Conservation (phyloP, 78 protist species). For the Dictyostelium intermedium region DNA sequence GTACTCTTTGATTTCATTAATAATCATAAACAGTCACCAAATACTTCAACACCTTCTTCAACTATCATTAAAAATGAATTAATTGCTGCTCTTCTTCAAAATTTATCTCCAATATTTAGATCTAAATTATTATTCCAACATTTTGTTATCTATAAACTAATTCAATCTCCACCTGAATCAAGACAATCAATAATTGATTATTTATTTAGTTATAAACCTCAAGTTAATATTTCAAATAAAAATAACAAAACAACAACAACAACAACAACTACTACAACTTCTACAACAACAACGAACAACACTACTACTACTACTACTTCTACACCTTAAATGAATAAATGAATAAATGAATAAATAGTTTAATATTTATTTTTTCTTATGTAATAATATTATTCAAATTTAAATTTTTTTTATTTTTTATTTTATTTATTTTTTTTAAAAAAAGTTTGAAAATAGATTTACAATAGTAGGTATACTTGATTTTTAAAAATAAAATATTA, state of each 20-base stretch:
- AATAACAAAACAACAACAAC: not conserved
- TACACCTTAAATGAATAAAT: too few relatives aligned
- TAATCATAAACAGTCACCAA: not conserved
- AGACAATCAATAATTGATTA: conserved; percentile 10
- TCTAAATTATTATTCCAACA: conserved; percentile 46
- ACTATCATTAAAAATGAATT: conserved; percentile 1
- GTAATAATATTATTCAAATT: not conserved
- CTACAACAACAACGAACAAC: conserved; percentile 24
- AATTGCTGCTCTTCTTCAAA: conserved; percentile 4
- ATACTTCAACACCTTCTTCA: not conserved
- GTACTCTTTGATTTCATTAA: not conserved
- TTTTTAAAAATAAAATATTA: too few relatives aligned
- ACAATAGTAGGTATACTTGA: too few relatives aligned
- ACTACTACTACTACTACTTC: conserved; percentile 18
- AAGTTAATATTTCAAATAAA: not conserved
- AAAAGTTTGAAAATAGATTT: too few relatives aligned
- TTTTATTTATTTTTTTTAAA: too few relatives aligned
- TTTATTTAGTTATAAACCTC: conserved; percentile 34
- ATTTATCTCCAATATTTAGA: not conserved
- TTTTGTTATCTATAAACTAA: not conserved
- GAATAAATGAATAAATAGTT: not conserved
- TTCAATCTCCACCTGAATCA: conserved; percentile 3
- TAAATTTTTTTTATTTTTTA: too few relatives aligned
- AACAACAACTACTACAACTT: conserved; percentile 16
- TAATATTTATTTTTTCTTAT: not conserved